Conservation (phyloP, 2,329 filamentous ascomycete genomes). For the Amauroascus niger region DNA sequence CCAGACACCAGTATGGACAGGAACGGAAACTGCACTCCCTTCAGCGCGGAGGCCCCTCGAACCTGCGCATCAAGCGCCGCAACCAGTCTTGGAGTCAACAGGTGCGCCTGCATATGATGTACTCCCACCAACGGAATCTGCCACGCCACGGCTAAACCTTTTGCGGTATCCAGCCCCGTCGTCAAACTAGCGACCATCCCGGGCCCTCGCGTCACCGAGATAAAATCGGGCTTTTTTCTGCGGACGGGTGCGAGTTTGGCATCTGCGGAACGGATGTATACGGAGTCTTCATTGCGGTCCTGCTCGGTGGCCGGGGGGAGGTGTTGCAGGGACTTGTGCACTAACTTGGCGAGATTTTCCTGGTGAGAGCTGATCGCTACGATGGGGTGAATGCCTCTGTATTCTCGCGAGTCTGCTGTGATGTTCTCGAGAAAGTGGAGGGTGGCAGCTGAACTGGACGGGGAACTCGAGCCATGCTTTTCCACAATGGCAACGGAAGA, state of each 20-base stretch:
- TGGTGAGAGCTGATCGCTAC: conserved; percentile 68
- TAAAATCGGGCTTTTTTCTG: conserved; percentile 59
- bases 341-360: conserved; percentile 55
- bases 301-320: conserved; percentile 38
- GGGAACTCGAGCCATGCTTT: conserved; percentile 32
- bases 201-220: conserved; percentile 83
- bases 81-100: conserved; percentile 73
- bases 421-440: conserved; percentile 73
- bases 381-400: conserved; percentile 70
- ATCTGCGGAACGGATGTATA: conserved; percentile 16
- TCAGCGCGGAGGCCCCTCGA: neutral
- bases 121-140: conserved; percentile 72
- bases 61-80: conserved; percentile 42
- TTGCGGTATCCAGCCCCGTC: conserved; percentile 71
- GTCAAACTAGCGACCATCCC: conserved; percentile 74
- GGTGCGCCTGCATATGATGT: conserved; percentile 96
- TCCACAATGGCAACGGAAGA: conserved; percentile 78
- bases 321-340: conserved; percentile 52
- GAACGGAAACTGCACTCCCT: conserved; percentile 50
- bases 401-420: conserved; percentile 67
- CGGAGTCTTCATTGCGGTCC: conserved; percentile 4
- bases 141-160: conserved; percentile 78
- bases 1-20: conserved; percentile 82
- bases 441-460: conserved; percentile 32
- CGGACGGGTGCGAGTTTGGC: conserved; percentile 13